Evolutionary conservation across 495 filamentous ascomycete genomes (phyloP), one percentile per base, ranked within the genome.

Genomic region (Tetracladium marchalianum): DNA sequence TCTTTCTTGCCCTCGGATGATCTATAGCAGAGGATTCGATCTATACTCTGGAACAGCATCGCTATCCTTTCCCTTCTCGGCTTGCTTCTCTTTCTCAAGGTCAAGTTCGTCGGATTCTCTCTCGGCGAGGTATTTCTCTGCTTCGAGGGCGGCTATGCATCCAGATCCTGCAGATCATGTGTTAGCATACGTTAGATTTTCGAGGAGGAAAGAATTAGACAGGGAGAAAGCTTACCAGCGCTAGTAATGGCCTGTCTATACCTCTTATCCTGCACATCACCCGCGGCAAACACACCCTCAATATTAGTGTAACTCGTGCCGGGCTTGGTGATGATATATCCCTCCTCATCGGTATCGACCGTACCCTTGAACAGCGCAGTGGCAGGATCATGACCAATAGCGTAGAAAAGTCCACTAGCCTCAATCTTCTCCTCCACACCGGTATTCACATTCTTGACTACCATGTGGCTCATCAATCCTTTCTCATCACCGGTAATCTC

Each of bases 201-300:
- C 6, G n/a, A 22, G 6, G 39, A 11, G 24, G 27, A 38, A 24
- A 22, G 12, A 32, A 27, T 27, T 3, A 32, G 19, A 16, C n/a
- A n/a, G n/a, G n/a, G n/a, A n/a, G n/a, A 38, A 39, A 51, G 76
- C 82, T 55, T 79, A 90, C 90, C 90, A 58, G 92, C 92, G 72
- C 87, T 95, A 42, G 92, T 98, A 57, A 98, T 90, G 45, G 92
- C 92, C 70, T 98, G 92, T 61, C 93, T 77, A 66, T 99, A 99
- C 57, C 84, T 81, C 78, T 96, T 97, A 62, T 99, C 93, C 70
- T 97, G 93, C 15, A 99, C 92, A 60, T 99, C 92, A 41, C 92
- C 92, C 37, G 90, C 90, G 42, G 92, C 92, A 63, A 97, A 99
- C 8, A 99, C 86, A 58, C 92, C 92, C 62, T 88, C 78, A 5